Base-by-base conservation (phyloP, 129 eudicot genomes). In the Solidago caesia region DNA sequence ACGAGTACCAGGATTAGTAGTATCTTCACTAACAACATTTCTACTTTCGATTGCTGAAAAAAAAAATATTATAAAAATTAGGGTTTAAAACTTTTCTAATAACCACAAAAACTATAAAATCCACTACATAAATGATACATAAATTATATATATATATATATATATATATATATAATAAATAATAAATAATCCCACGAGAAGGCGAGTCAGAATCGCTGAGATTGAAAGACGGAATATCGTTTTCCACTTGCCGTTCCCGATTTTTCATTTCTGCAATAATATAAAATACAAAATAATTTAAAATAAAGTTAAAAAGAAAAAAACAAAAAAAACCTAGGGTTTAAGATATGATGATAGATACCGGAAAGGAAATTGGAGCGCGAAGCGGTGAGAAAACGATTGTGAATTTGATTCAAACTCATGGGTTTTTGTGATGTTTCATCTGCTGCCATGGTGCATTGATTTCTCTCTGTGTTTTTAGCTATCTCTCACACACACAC, bases 401-500 rank as follows among this genome's bases (percentile, higher is more conserved):
- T 82, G 72, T 84, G 92, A n/a, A 85, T 92, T 60, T 94, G 91
- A 75, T 94, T 94, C n/a, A 94, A 84, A 75, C 97, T 85, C 77
- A 88, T 67, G 1, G 96, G 81, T 67, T 79, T 80, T 80, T 68
- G 81, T 51, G 68, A 64, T 49, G 77, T 64, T 53, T 83, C 84
- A 15, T 89, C 90, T 48, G 82, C 90, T 90, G 81, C 39, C 39
- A 29, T 29, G 39, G 39, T 2, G 1, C 2, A 29, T 29, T 1
- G 39, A 29, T 29, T 29, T 86, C n/a, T 56, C 44, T 39, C 75
- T 62, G 26, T 47, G 2, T n/a, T 16, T 29, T 29, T 15, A 13
- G 10, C 64, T 44, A 4, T 48, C 41, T 25, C 49, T 4, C 43
- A 16, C 25, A 57, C 63, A 57, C 63, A 15, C 64, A 21, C 10